These are phyloP conservation scores for Phytophthora cajani DNA, from an alignment of 352 stramenopile species.

Conservation along the genomic window DNA sequence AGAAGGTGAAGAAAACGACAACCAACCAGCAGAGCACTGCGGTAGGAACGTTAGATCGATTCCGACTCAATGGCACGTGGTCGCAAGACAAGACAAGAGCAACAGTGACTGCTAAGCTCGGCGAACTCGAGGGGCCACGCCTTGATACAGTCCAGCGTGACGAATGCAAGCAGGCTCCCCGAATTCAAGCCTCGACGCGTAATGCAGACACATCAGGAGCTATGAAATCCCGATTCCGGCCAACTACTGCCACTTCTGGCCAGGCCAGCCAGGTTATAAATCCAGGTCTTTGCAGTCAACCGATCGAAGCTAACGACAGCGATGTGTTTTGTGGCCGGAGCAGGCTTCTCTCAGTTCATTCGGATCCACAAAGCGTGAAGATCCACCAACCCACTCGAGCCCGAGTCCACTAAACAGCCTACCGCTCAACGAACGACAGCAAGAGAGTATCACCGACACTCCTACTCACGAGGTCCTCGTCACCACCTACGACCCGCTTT, in stretches of 20 bases:
- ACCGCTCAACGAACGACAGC: neutral
- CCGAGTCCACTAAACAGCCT: neutral
- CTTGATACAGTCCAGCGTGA: neutral
- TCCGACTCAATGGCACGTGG: slow-evolving; percentile 18
- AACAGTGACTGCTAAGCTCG: neutral
- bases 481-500: slow-evolving; percentile 18
- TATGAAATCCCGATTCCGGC: neutral
- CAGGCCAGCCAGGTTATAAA: neutral
- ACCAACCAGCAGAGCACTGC: slow-evolving; percentile 2
- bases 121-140: neutral
- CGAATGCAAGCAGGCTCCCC: neutral
- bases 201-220: neutral
- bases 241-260: neutral
- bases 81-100: slow-evolving; percentile 7
- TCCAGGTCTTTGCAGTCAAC: neutral
- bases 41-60: slow-evolving; percentile 20
- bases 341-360: neutral
- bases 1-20: slow-evolving; percentile 19
- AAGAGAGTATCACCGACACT: neutral
- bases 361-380: neutral
- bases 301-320: neutral
- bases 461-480: slow-evolving; percentile 15
- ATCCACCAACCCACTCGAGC: neutral
- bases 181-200: neutral
- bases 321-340: neutral